Base-by-base conservation (phyloP, 2,329 filamentous ascomycete species). In the Akanthomyces lecanii region DNA sequence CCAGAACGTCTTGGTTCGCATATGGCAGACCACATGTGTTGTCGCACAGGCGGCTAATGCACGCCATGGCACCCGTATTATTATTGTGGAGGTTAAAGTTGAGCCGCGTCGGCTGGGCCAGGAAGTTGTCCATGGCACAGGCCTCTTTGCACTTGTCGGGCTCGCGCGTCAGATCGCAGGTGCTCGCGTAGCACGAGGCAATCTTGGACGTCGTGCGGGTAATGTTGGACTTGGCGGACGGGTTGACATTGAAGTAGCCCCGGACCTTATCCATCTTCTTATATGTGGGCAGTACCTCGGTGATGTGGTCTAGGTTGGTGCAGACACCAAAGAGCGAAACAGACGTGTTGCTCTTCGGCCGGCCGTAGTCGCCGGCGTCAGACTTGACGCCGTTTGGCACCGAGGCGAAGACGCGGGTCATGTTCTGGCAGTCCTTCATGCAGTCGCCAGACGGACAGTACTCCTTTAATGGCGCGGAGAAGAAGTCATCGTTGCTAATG, bases 171-270 rank as follows among this genome's bases (percentile, higher is more conserved):
- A 58, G 28, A 33, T 58, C 55, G 42, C 55, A 48, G 10, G 55
- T 58, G n/a, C 55, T 58, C 42, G 55, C 55, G 55, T 48, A 58
- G 55, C 55, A 58, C 25, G 55, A 33, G 18, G 55, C 55, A 38
- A 58, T 48, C 44, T 58, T 58, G 42, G 25, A 36, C 18, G 55
- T 38, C 1, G 21, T 18, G 23, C 16, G n/a, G 8, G 42, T 58
- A 18, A 58, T 38, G 42, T 48, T 48, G 30, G 28, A 3, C 10
- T 16, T 36, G n/a, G 44, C 28, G 4, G 12, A 4, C 28, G n/a
- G 25, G 18, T 30, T 48, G n/a, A 36, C n/a, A 44, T 21, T 58
- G 42, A 48, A 58, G 28, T 48, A 48, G 11, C 18, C 42, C 5
- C 28, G 14, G 3, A 25, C 28, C n/a, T 38, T 48, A 28, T 58